Conservation (phyloP, 805 yeast genomes). For the Cyberlindnera saturnus region DNA sequence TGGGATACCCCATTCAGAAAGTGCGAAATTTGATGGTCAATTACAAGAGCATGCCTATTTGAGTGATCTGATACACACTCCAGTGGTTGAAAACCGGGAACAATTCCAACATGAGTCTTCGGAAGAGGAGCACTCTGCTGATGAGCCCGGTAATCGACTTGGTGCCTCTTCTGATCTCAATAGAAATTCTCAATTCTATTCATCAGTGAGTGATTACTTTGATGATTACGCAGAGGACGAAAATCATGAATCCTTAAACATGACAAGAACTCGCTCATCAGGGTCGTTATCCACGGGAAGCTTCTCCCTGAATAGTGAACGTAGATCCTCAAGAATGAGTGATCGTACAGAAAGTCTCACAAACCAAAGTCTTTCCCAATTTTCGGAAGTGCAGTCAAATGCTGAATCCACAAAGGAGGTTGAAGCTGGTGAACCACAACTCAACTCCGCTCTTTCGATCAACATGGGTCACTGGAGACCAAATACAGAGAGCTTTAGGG, state of each 20-base stretch:
- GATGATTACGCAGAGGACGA: conserved; percentile 22
- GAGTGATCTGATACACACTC: conserved; percentile 19
- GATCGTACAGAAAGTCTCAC: conserved; percentile 21
- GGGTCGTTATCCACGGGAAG: conserved; percentile 29
- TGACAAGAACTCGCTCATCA: conserved; percentile 14
- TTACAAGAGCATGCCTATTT: conserved; percentile 20
- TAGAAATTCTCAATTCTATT: conserved; percentile 21
- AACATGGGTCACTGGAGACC: conserved; percentile 57
- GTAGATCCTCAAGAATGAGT: conserved; percentile 20
- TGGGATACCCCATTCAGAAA: not conserved
- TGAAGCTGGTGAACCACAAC: conserved; percentile 3
- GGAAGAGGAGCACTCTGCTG: not conserved
- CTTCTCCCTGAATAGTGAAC: conserved; percentile 21
- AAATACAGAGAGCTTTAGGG: conserved; percentile 44
- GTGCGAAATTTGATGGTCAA: not conserved
- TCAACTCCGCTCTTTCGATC: conserved; percentile 28
- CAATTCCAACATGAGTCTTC: not conserved
- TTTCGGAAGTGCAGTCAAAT: conserved; percentile 7
- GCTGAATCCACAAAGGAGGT: conserved; percentile 1
- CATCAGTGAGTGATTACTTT: conserved; percentile 20
- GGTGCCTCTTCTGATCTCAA: not conserved
- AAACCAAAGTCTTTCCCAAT: conserved; percentile 10
- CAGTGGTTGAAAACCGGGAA: conserved; percentile 3
- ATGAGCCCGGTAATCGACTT: not conserved
- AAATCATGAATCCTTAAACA: not conserved